phyloP scores from a whole-genome alignment of 768 basidiomycete species.

The Phanerochaete carnosa region DNA sequence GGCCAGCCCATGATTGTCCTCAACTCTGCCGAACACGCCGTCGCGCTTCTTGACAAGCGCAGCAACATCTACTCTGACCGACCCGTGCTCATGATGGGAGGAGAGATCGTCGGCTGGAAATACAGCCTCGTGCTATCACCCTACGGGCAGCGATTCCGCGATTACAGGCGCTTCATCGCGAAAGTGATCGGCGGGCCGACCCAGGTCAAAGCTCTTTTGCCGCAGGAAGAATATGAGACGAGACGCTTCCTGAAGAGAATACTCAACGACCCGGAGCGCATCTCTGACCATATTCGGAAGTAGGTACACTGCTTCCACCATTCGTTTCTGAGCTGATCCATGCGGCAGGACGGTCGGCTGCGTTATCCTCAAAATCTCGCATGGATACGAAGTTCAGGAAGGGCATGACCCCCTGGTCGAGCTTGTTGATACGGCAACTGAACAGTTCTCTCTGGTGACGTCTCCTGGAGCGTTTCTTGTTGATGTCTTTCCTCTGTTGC shows the following conservation, averaged over 20 bases:
- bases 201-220: slow-evolving; percentile 22
- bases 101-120: slow-evolving; percentile 27
- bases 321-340: background rate
- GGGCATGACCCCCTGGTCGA: slow-evolving; percentile 36
- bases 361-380: slow-evolving; percentile 26
- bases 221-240: slow-evolving; percentile 29
- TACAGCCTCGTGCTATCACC: slow-evolving; percentile 17
- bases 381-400: slow-evolving; percentile 25
- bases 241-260: slow-evolving; percentile 28
- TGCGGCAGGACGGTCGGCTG: slow-evolving; percentile 14
- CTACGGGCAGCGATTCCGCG: slow-evolving; percentile 25
- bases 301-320: slow-evolving; percentile 11
- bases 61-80: slow-evolving; percentile 29
- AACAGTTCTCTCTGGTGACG: slow-evolving; percentile 22
- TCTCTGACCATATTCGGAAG: slow-evolving; percentile 28
- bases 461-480: slow-evolving; percentile 28
- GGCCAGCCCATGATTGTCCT: slow-evolving; percentile 28
- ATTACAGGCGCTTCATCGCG: slow-evolving; percentile 22
- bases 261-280: slow-evolving; percentile 20
- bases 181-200: slow-evolving; percentile 21
- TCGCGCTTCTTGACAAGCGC: slow-evolving; percentile 29
- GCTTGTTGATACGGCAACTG: slow-evolving; percentile 29
- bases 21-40: slow-evolving; percentile 23
- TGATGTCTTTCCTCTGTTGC: slow-evolving; percentile 30
- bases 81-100: slow-evolving; percentile 22